Evolutionary conservation across 2,329 filamentous ascomycete species (phyloP).

Genomic region (Neophaeococcomyces mojaviensis): DNA sequence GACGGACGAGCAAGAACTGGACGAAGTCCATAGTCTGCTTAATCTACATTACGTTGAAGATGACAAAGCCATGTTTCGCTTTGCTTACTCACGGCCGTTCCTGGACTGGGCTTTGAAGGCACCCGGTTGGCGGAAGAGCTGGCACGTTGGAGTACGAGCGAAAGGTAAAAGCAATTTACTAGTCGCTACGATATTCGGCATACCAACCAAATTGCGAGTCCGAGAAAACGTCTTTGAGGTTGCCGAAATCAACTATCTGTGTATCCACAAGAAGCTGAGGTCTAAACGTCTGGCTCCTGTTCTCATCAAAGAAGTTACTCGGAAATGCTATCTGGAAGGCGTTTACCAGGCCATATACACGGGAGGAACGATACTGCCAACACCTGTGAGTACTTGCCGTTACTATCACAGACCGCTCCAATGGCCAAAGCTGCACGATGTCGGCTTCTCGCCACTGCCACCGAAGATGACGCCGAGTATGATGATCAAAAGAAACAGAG

Average conservation of each 20-base stretch:
- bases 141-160: conserved; percentile 90
- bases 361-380: conserved; percentile 81
- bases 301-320: conserved; percentile 95
- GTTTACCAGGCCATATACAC: conserved; percentile 97
- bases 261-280: conserved; percentile 95
- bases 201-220: conserved; percentile 75
- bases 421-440: conserved; percentile 93
- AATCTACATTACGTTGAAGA: conserved; percentile 97
- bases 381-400: conserved; percentile 82
- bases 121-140: conserved; percentile 86
- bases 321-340: conserved; percentile 75
- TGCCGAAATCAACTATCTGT: conserved; percentile 96
- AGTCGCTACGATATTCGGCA: conserved; percentile 91
- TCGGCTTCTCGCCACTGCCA: conserved; percentile 86
- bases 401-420: conserved; percentile 93
- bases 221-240: conserved; percentile 67
- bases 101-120: conserved; percentile 92
- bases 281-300: conserved; percentile 87
- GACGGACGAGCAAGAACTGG: conserved; percentile 65
- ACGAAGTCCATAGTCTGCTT: conserved; percentile 86
- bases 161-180: conserved; percentile 68
- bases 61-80: conserved; percentile 92
- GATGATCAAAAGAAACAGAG: conserved; percentile 77
- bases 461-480: conserved; percentile 72
- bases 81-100: conserved; percentile 87